Evolutionary conservation across 1,284 basidiomycete genomes (phyloP).

Genomic region (Pseudozyma sp.): DNA sequence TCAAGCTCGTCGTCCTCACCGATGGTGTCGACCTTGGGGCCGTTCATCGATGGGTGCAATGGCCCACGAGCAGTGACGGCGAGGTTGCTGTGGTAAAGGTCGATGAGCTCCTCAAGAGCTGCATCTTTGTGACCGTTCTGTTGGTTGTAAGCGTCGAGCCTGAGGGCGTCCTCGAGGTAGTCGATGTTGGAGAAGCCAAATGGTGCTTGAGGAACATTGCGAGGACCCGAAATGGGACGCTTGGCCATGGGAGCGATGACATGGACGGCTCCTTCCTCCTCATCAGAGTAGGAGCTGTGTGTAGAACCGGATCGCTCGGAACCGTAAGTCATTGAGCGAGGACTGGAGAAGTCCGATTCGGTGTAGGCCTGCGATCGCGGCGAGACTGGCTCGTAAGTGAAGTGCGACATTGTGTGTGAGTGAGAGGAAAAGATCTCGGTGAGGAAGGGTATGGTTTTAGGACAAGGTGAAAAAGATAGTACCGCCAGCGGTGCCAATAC

Average conservation of each 20-base stretch:
- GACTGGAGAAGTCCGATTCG: conserved; percentile 36
- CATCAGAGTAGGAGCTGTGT: conserved; percentile 30
- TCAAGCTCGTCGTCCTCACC: conserved; percentile 42
- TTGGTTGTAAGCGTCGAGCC: conserved; percentile 20
- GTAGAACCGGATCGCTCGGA: conserved; percentile 31
- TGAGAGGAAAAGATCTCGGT: background rate
- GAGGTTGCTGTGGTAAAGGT: conserved; percentile 33
- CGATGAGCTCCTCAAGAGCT: conserved; percentile 34
- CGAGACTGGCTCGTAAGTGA: conserved; percentile 36
- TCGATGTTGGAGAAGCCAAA: conserved; percentile 27
- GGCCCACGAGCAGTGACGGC: conserved; percentile 10
- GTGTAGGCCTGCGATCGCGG: conserved; percentile 35
- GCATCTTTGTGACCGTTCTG: conserved; percentile 10
- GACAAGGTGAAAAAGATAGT: background rate
- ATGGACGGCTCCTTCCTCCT: conserved; percentile 21
- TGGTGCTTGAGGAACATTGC: background rate
- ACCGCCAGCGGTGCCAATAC: conserved; percentile 23
- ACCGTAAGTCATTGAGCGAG: conserved; percentile 29
- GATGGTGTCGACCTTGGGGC: conserved; percentile 31
- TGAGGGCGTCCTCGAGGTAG: conserved; percentile 42
- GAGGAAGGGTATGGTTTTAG: too few relatives aligned
- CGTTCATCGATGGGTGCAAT: conserved; percentile 3
- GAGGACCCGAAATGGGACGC: conserved; percentile 13
- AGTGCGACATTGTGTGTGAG: conserved; percentile 25
- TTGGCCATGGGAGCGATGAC: conserved; percentile 22